A percentile compares a stretch with the other conserved stretches of the same genome.
Conservation (phyloP, 768 basidiomycete species). For the Russula sp. region DNA sequence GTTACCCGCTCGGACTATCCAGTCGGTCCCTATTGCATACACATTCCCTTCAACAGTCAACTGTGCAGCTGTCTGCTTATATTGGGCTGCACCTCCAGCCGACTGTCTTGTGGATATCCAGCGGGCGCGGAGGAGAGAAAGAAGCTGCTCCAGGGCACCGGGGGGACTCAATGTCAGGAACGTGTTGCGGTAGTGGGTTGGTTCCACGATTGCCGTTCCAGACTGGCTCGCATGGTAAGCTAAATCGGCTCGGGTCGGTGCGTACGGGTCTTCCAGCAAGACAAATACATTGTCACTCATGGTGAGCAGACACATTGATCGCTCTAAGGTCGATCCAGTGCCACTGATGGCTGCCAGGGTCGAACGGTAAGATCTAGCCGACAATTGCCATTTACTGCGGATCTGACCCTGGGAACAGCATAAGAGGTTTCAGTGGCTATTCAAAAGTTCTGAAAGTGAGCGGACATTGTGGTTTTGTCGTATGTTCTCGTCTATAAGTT, state of each 20-base stretch:
- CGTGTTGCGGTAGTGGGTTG: slow-evolving; percentile 64
- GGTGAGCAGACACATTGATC: slow-evolving; percentile 68
- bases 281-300: slow-evolving; percentile 82
- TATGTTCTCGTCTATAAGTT: slow-evolving; percentile 65
- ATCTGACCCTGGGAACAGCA: slow-evolving; percentile 44
- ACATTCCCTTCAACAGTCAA: slow-evolving; percentile 66
- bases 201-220: slow-evolving; percentile 27
- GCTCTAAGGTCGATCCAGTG: slow-evolving; percentile 47
- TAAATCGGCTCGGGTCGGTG: slow-evolving; percentile 62
- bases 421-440: slow-evolving; percentile 23
- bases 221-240: slow-evolving; percentile 34
- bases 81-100: slow-evolving; percentile 36
- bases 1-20: slow-evolving; percentile 75
- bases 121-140: slow-evolving; percentile 66
- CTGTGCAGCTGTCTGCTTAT: slow-evolving; percentile 51
- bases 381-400: slow-evolving; percentile 62
- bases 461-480: slow-evolving; percentile 60
- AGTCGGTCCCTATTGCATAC: slow-evolving; percentile 75
- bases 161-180: slow-evolving; percentile 73
- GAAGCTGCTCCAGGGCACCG: slow-evolving; percentile 66
- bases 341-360: slow-evolving; percentile 54
- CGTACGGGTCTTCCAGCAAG: slow-evolving; percentile 66
- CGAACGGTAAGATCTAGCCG: slow-evolving; percentile 69
- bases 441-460: slow-evolving; percentile 19
- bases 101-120: slow-evolving; percentile 57